phyloP scores from a whole-genome alignment of 345 rosid genomes.

The Gossypioides kirkii region DNA sequence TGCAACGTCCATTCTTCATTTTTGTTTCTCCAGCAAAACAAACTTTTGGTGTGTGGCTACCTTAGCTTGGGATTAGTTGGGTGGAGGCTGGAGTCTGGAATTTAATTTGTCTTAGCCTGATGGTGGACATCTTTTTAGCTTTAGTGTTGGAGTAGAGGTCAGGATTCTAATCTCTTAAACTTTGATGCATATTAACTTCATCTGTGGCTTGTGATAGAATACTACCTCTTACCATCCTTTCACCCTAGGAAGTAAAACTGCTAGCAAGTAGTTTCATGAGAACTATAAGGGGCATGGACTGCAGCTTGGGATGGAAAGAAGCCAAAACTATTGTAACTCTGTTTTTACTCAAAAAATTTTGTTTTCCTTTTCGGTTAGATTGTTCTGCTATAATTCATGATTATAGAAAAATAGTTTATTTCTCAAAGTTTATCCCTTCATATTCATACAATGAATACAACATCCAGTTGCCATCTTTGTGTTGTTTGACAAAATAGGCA shows the following conservation, averaged over 20 bases:
- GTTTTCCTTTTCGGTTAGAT: not conserved
- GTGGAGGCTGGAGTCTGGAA: constrained; percentile 5
- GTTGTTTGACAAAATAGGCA: not conserved
- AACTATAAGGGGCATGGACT: not conserved
- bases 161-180: not conserved
- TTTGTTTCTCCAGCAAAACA: not conserved
- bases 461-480: not conserved
- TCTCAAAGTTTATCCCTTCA: not conserved
- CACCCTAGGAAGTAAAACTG: not conserved
- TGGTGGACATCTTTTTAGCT: not conserved
- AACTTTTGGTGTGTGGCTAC: not conserved
- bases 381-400: not conserved
- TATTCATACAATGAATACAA: not conserved
- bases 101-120: not conserved
- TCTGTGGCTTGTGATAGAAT: not conserved
- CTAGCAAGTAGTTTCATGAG: not conserved
- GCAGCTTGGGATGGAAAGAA: not conserved
- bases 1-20: not conserved
- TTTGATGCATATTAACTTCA: not conserved
- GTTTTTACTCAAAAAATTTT: not conserved
- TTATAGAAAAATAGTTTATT: not conserved
- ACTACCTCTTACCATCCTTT: not conserved
- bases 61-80: not conserved
- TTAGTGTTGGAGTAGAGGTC: not conserved
- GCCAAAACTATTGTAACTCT: not conserved